Percentiles rank a stretch among this genome's conserved stretches.
phyloP scores from a whole-genome alignment of 1,139 yeast species.

The Nakaseomyces kungkrabaensis region DNA sequence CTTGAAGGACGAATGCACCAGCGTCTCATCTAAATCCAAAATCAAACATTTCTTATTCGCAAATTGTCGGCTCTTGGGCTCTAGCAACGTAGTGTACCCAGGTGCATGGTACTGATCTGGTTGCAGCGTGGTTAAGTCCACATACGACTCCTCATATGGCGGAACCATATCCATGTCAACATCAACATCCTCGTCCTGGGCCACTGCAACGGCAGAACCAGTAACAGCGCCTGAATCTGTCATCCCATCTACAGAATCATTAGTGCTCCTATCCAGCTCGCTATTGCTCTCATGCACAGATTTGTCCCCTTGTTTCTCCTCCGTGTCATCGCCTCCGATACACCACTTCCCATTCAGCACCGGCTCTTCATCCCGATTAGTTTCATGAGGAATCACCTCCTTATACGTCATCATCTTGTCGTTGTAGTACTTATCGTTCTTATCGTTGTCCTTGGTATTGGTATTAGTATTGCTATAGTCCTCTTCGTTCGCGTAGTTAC shows the following conservation, averaged over 20 bases:
- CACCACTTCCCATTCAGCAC: slow-evolving; percentile 1
- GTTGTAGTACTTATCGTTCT: neutral
- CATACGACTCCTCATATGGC: slow-evolving; percentile 12
- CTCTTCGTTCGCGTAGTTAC: neutral
- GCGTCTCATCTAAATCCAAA: slow-evolving; percentile 88
- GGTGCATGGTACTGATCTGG: slow-evolving; percentile 57
- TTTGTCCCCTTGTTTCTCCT: neutral
- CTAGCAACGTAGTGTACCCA: slow-evolving; percentile 58
- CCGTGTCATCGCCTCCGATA: slow-evolving; percentile 2
- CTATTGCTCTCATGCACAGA: neutral
- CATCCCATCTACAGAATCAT: neutral
- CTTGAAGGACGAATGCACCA: slow-evolving; percentile 92
- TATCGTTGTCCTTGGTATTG: no score
- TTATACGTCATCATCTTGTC: neutral
- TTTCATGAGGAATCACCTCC: neutral
- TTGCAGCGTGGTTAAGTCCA: slow-evolving; percentile 55
- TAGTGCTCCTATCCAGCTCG: neutral
- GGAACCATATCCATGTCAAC: slow-evolving; percentile 15
- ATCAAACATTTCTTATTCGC: slow-evolving; percentile 72
- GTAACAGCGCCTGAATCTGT: neutral
- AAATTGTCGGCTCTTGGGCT: slow-evolving; percentile 33
- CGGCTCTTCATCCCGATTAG: neutral
- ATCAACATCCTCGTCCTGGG: slow-evolving; percentile 6
- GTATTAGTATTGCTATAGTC: neutral
- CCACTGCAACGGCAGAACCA: neutral